phyloP scores from a whole-genome alignment of 2,329 filamentous ascomycete genomes.

The Colletotrichum spinosum region DNA sequence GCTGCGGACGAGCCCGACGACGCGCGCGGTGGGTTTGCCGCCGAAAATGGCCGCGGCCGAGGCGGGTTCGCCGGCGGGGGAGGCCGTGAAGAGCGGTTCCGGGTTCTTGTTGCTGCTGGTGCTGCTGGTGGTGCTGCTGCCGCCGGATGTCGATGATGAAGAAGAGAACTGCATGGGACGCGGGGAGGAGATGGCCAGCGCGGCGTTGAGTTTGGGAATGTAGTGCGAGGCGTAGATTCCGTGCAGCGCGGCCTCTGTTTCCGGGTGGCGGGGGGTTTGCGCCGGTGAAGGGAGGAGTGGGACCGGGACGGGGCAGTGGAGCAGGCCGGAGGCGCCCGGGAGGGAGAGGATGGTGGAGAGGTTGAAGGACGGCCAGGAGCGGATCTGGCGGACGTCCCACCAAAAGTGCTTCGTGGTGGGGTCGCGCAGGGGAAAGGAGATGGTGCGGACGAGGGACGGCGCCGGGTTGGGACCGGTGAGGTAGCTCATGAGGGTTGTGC shows the following conservation, averaged over 20 bases:
- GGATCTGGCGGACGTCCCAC: conserved; percentile 94
- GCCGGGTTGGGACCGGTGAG: conserved; percentile 84
- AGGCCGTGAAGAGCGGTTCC: conserved; percentile 75
- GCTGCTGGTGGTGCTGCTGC: conserved; percentile 45
- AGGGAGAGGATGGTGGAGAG: conserved; percentile 77
- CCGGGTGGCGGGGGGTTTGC: conserved; percentile 74
- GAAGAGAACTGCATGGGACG: conserved; percentile 67
- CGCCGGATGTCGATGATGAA: conserved; percentile 48
- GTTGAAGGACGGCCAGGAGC: conserved; percentile 85
- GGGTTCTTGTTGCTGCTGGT: conserved; percentile 24
- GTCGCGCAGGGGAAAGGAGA: conserved; percentile 76
- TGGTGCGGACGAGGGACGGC: conserved; percentile 82
- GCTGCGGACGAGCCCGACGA: conserved; percentile 88
- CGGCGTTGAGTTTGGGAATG: conserved; percentile 87
- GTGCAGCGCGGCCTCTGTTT: conserved; percentile 82
- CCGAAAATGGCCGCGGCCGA: conserved; percentile 66
- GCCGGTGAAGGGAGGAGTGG: conserved; percentile 70
- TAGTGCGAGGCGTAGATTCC: conserved; percentile 82
- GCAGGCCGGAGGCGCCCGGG: conserved; percentile 77
- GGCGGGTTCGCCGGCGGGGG: conserved; percentile 66
- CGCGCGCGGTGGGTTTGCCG: conserved; percentile 64
- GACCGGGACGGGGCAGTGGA: conserved; percentile 75
- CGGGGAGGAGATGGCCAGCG: conserved; percentile 80
- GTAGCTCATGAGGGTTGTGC: conserved; percentile 81
- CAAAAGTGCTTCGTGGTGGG: conserved; percentile 86